These are phyloP conservation scores for Erucastrum elatum DNA, from an alignment of 345 rosid genomes.

Conservation along the genomic window DNA sequence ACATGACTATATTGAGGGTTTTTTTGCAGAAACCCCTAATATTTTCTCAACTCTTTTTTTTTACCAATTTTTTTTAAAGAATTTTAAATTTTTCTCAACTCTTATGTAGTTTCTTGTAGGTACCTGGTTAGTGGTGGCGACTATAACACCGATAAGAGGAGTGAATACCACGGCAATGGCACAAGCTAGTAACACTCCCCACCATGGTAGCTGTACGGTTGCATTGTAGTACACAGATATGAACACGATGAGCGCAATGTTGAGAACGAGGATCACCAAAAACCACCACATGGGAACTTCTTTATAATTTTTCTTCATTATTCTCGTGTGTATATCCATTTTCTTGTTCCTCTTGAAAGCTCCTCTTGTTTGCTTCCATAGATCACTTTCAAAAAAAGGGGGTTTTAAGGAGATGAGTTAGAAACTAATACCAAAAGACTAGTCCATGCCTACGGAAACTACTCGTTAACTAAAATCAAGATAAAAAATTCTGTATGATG, in stretches of 20 bases:
- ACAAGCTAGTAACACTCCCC: slow-evolving; percentile 90
- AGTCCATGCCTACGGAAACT: background rate
- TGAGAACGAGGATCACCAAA: slow-evolving; percentile 48
- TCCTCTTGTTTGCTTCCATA: slow-evolving; percentile 53
- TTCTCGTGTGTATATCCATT: slow-evolving; percentile 74
- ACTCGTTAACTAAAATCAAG: background rate
- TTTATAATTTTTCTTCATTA: slow-evolving; percentile 69
- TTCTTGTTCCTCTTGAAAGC: slow-evolving; percentile 53
- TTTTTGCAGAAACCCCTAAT: too few species aligned
- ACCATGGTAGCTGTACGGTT: slow-evolving; percentile 84
- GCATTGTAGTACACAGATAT: slow-evolving; percentile 60
- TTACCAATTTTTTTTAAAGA: too few species aligned
- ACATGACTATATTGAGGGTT: too few species aligned
- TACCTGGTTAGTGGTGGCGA: slow-evolving; percentile 66
- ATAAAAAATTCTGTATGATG: background rate
- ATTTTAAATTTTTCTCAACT: background rate
- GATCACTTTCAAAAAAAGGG: background rate
- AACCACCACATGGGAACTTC: slow-evolving; percentile 86
- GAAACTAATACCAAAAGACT: background rate
- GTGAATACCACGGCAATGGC: slow-evolving; percentile 70
- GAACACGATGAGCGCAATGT: slow-evolving; percentile 52
- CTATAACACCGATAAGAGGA: slow-evolving; percentile 74
- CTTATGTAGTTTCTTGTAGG: background rate
- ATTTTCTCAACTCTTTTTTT: too few species aligned
- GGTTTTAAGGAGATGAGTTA: background rate